Evolutionary conservation across 2,329 filamentous ascomycete genomes (phyloP).

Genomic region (Gyromitra esculenta): DNA sequence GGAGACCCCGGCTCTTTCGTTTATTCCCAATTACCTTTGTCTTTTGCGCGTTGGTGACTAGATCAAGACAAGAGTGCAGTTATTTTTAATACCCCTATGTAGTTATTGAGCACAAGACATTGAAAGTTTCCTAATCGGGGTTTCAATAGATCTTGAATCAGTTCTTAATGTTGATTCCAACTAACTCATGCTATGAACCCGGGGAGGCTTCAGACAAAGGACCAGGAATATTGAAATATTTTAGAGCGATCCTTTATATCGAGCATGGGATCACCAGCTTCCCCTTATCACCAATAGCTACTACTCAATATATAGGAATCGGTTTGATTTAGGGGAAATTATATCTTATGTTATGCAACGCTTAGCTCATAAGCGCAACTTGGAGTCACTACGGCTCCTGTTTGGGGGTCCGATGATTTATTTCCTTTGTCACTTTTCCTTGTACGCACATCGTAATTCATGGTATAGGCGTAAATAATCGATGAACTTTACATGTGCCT

Average conservation of each 20-base stretch:
- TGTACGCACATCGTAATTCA: no score
- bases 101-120: slow-evolving; percentile 11
- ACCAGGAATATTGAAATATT: background rate
- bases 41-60: background rate
- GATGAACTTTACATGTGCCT: no score
- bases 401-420: no score
- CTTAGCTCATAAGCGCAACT: no score
- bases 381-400: no score
- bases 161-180: background rate
- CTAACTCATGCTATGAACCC: background rate
- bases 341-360: no score
- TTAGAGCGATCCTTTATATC: background rate
- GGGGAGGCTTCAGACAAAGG: slow-evolving; percentile 20
- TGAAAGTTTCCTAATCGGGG: slow-evolving; percentile 42
- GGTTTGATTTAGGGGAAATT: no score
- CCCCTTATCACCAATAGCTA: background rate
- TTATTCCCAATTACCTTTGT: slow-evolving; percentile 17
- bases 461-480: no score
- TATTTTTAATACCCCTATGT: background rate
- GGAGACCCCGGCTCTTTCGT: background rate
- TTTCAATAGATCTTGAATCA: slow-evolving; percentile 38
- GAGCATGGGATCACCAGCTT: background rate
- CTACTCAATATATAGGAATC: background rate
- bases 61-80: background rate
- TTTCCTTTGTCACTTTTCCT: no score